A percentile compares a stretch with the other conserved stretches of the same genome.
Evolutionary conservation across 108 stramenopile species (phyloP).

Genomic region (Skeletonema grethae): DNA sequence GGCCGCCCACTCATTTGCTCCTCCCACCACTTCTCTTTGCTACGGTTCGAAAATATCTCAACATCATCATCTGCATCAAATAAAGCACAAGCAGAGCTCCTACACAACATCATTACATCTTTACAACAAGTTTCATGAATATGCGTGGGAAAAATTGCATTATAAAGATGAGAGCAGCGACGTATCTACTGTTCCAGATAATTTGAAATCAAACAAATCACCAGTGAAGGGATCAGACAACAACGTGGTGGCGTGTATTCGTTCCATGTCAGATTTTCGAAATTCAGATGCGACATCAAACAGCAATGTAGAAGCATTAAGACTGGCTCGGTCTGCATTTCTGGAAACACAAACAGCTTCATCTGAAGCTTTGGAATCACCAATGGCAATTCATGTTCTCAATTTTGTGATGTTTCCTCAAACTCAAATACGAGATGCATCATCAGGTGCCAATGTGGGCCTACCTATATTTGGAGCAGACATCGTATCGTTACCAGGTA

Average conservation of each 20-base stretch:
- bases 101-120: slow-evolving; percentile 6
- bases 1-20: background rate
- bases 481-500: slow-evolving; percentile 79
- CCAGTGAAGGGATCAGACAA: slow-evolving; percentile 44
- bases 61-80: background rate
- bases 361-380: slow-evolving; percentile 26
- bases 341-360: slow-evolving; percentile 61
- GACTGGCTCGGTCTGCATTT: slow-evolving; percentile 63
- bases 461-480: slow-evolving; percentile 81
- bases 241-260: slow-evolving; percentile 37
- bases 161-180: background rate
- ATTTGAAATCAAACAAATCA: slow-evolving; percentile 45
- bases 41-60: background rate
- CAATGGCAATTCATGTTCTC: slow-evolving; percentile 71
- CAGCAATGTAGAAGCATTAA: slow-evolving; percentile 10
- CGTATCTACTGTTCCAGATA: slow-evolving; percentile 19
- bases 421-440: slow-evolving; percentile 20
- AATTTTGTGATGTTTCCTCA: slow-evolving; percentile 77
- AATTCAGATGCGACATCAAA: background rate
- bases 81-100: background rate
- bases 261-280: slow-evolving; percentile 24
- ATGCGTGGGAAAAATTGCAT: slow-evolving; percentile 52
- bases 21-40: background rate
- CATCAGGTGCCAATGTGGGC: slow-evolving; percentile 12
- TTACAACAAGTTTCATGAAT: slow-evolving; percentile 61